Evolutionary conservation across 78 protist species (phyloP).

Genomic region (Protostelium mycophagum): DNA sequence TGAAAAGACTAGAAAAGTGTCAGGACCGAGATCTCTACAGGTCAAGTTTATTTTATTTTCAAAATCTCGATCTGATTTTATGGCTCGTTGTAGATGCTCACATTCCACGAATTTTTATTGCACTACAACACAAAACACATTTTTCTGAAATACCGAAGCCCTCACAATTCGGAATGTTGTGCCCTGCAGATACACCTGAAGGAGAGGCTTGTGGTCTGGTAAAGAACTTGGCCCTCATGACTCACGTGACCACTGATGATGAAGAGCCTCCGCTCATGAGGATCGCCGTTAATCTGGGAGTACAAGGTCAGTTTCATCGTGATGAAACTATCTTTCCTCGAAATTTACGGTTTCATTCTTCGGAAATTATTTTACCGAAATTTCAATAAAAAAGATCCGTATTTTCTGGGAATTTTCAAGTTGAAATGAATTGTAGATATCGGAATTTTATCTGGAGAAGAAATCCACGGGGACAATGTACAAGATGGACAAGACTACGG

Average conservation of each 20-base stretch:
- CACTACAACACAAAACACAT: too few relatives aligned
- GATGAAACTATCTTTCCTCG: too few relatives aligned
- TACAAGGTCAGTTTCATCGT: slow-evolving; percentile 56
- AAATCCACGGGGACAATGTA: slow-evolving; percentile 27
- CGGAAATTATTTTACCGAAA: background rate
- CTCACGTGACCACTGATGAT: slow-evolving; percentile 96
- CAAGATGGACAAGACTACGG: background rate
- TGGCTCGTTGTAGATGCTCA: background rate
- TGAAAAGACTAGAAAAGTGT: slow-evolving; percentile 98
- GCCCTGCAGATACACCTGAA: slow-evolving; percentile 99
- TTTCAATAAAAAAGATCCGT: background rate
- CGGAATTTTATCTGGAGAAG: slow-evolving; percentile 65
- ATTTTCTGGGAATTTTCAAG: too few relatives aligned
- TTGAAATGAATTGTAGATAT: slow-evolving; percentile 66
- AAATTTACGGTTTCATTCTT: background rate
- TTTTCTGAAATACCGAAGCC: too few relatives aligned
- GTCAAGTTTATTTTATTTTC: background rate
- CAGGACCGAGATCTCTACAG: slow-evolving; percentile 86
- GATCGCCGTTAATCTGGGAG: slow-evolving; percentile 83
- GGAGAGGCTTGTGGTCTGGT: slow-evolving; percentile 99
- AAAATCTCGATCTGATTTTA: background rate
- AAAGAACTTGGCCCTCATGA: slow-evolving; percentile 97
- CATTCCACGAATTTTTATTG: slow-evolving; percentile 29
- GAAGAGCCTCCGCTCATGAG: slow-evolving; percentile 51
- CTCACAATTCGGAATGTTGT: slow-evolving; percentile 99